Percentiles rank a stretch among this genome's conserved stretches.
Evolutionary conservation across 1,139 yeast species (phyloP).

Genomic region (Lodderomyces parapsilosis): DNA sequence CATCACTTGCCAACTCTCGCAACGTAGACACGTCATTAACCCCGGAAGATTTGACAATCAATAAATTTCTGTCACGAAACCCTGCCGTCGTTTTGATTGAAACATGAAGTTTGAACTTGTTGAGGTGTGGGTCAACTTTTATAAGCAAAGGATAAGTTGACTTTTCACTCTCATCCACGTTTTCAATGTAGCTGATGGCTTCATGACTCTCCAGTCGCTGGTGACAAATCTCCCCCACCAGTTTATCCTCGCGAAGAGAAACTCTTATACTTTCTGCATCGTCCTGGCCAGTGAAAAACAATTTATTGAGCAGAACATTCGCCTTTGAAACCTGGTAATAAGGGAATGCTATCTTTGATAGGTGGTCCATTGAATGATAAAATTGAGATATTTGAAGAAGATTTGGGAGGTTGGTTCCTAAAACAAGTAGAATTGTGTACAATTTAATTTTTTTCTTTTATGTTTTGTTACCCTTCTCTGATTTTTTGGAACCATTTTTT

Average conservation of each 20-base stretch:
- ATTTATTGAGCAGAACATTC: slow-evolving; percentile 22
- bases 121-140: slow-evolving; percentile 21
- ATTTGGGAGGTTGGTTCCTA: no score
- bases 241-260: not conserved
- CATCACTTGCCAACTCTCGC: slow-evolving; percentile 9
- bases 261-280: slow-evolving; percentile 21
- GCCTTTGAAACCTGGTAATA: slow-evolving; percentile 19
- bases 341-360: slow-evolving; percentile 25
- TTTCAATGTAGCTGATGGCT: slow-evolving; percentile 27
- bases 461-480: no score
- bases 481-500: no score
- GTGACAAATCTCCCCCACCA: not conserved
- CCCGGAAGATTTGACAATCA: slow-evolving; percentile 26
- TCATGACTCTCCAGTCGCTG: slow-evolving; percentile 8
- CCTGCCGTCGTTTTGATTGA: slow-evolving; percentile 18
- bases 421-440: no score
- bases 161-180: slow-evolving; percentile 15
- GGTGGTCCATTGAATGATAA: slow-evolving; percentile 9
- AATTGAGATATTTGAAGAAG: no score
- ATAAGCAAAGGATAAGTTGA: slow-evolving; percentile 27
- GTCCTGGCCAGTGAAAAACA: slow-evolving; percentile 22
- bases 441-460: no score
- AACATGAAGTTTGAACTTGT: slow-evolving; percentile 28
- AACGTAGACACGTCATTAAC: slow-evolving; percentile 10
- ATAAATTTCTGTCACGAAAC: slow-evolving; percentile 18